Evolutionary conservation across 768 basidiomycete genomes (phyloP).

Genomic region (Megacollybia marginata): DNA sequence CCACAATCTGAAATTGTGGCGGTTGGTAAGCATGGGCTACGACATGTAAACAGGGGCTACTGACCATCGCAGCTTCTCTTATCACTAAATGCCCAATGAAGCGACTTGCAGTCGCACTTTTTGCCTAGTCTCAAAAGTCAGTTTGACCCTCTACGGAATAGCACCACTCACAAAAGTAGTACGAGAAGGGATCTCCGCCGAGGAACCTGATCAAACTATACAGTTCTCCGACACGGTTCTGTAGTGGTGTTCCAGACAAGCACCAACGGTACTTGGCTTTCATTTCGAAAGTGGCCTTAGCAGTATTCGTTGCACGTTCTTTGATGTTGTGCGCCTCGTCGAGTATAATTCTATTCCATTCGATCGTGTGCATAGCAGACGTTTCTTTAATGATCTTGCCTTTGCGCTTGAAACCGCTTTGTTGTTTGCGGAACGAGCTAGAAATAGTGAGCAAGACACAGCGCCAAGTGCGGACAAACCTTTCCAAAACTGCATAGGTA

Average conservation of each 20-base stretch:
- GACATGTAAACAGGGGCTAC: slow-evolving; percentile 9
- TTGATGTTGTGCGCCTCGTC: slow-evolving; percentile 99
- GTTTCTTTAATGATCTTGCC: slow-evolving; percentile 80
- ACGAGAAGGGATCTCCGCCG: slow-evolving; percentile 88
- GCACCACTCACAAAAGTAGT: slow-evolving; percentile 71
- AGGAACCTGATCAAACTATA: slow-evolving; percentile 92
- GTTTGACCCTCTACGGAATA: not conserved
- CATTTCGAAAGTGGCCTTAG: slow-evolving; percentile 93
- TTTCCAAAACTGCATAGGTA: slow-evolving; percentile 83
- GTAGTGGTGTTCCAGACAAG: slow-evolving; percentile 91
- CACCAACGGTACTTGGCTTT: slow-evolving; percentile 85
- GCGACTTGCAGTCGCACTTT: slow-evolving; percentile 84
- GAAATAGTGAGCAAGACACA: not conserved
- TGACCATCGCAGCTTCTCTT: slow-evolving; percentile 77
- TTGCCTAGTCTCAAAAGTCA: slow-evolving; percentile 50
- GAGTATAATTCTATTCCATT: slow-evolving; percentile 84
- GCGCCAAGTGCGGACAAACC: slow-evolving; percentile 15
- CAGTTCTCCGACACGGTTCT: slow-evolving; percentile 97
- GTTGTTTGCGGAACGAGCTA: slow-evolving; percentile 87
- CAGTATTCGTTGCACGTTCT: slow-evolving; percentile 89
- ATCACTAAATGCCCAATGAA: slow-evolving; percentile 91
- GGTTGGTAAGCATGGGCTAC: not conserved
- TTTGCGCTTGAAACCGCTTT: slow-evolving; percentile 86
- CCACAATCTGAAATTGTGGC: slow-evolving; percentile 51
- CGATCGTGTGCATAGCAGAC: slow-evolving; percentile 74